A percentile compares a stretch with the other conserved stretches of the same genome.
phyloP scores from a whole-genome alignment of 106 monocot species.

The Acanthochlamys bracteata region DNA sequence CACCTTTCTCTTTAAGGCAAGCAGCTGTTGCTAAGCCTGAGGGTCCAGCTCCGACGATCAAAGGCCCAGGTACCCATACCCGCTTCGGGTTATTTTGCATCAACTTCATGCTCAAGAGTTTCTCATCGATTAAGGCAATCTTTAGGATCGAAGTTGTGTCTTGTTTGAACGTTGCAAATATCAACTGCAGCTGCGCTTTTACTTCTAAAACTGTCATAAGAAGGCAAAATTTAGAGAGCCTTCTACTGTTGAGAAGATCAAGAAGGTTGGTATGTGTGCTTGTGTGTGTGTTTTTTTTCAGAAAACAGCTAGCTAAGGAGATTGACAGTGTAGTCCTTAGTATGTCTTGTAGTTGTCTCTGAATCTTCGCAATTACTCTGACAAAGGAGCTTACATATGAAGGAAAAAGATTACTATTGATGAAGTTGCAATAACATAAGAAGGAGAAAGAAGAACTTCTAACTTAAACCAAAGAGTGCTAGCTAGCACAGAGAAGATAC shows the following conservation, averaged over 20 bases:
- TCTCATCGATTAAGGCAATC: constrained; percentile 12
- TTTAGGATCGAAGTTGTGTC: constrained; percentile 2
- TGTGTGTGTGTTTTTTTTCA: not conserved
- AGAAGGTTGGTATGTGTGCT: not conserved
- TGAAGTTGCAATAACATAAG: not conserved
- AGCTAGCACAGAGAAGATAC: not conserved
- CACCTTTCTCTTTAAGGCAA: constrained; percentile 52
- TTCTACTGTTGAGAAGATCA: not conserved
- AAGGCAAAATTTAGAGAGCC: not conserved
- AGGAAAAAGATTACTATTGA: too few relatives aligned
- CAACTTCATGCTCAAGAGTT: constrained; percentile 1
- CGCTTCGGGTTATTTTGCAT: constrained; percentile 14
- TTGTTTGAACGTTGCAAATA: not conserved
- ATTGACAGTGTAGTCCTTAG: too few relatives aligned
- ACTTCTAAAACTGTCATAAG: constrained; percentile 5
- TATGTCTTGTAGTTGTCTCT: too few relatives aligned
- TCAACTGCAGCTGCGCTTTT: not conserved
- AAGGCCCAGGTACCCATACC: constrained; percentile 58
- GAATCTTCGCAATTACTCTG: too few relatives aligned
- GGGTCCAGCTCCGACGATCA: constrained; percentile 81
- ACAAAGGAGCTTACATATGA: too few relatives aligned
- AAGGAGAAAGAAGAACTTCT: not conserved
- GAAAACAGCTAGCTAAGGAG: not conserved
- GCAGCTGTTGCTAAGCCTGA: constrained; percentile 70
- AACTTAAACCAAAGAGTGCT: not conserved